A percentile compares a stretch with the other conserved stretches of the same genome.
phyloP scores from a whole-genome alignment of 2,329 filamentous ascomycete genomes.

The Bimuria novae-zelandiae region DNA sequence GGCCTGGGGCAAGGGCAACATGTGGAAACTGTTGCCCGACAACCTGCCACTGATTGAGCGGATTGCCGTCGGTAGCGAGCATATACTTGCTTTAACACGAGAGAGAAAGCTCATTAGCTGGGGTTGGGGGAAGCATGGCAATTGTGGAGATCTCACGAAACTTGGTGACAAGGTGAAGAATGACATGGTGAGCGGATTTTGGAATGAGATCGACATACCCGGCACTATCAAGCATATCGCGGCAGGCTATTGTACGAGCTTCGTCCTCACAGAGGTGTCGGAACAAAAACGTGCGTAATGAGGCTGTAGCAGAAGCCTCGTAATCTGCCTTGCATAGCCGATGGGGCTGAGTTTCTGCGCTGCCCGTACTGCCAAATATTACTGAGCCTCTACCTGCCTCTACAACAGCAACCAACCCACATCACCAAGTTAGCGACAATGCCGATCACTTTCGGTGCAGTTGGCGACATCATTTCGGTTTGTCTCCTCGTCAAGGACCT shows the following conservation, averaged over 20 bases:
- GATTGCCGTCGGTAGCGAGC: constrained; percentile 88
- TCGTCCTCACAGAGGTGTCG: constrained; percentile 23
- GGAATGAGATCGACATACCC: constrained; percentile 33
- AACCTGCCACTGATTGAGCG: constrained; percentile 62
- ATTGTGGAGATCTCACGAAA: constrained; percentile 67
- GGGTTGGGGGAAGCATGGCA: constrained; percentile 98
- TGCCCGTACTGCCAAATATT: not conserved
- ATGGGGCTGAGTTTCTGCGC: not conserved
- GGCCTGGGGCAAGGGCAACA: constrained; percentile 84
- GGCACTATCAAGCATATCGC: constrained; percentile 27
- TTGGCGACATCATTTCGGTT: constrained; percentile 39
- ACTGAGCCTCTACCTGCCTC: not conserved
- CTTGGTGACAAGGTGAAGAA: constrained; percentile 23
- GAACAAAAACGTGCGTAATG: not conserved
- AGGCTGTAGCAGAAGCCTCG: not conserved
- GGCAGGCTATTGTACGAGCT: constrained; percentile 37
- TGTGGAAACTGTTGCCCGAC: constrained; percentile 74
- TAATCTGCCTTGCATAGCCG: constrained; percentile 2
- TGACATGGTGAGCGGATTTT: constrained; percentile 35
- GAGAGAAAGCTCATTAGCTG: constrained; percentile 75
- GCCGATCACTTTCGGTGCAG: constrained; percentile 33
- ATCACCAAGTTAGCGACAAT: not conserved
- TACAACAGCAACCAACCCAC: not conserved
- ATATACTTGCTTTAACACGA: constrained; percentile 73
- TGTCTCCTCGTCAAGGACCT: constrained; percentile 35